These are phyloP conservation scores for Amaranthus tricolor DNA, from an alignment of 179 eudicot species.

Conservation along the genomic window DNA sequence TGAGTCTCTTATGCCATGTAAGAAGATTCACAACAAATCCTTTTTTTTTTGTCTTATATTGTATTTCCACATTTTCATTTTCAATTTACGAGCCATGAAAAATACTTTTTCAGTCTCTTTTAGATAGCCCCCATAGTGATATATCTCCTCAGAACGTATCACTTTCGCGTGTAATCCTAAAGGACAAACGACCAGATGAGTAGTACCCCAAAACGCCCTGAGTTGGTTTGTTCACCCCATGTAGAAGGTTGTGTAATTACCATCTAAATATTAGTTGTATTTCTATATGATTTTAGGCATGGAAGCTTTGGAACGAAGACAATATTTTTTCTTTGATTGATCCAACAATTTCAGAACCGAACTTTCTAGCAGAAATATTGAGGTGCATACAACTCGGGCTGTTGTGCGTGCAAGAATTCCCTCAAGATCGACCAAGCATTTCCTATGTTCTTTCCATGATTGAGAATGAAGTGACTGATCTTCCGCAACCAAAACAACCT, in stretches of 20 bases:
- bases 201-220: too few relatives aligned
- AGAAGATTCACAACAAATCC: constrained; percentile 1
- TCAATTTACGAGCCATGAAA: too few relatives aligned
- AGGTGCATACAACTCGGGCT: constrained; percentile 32
- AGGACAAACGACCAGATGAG: too few relatives aligned
- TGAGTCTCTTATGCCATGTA: constrained; percentile 29
- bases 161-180: too few relatives aligned
- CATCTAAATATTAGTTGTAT: neutral
- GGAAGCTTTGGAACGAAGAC: constrained; percentile 35
- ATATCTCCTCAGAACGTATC: too few relatives aligned
- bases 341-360: constrained; percentile 21
- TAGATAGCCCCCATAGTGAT: too few relatives aligned
- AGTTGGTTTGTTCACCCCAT: too few relatives aligned
- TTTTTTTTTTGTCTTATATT: neutral
- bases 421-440: constrained; percentile 35
- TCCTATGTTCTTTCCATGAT: constrained; percentile 34
- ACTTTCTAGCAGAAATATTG: constrained; percentile 17
- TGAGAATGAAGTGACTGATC: constrained; percentile 15
- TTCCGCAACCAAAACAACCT: constrained; percentile 34
- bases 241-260: too few relatives aligned
- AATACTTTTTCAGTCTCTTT: too few relatives aligned
- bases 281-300: constrained; percentile 22
- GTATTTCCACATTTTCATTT: too few relatives aligned
- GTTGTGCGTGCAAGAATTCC: constrained; percentile 35
- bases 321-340: constrained; percentile 25